These are phyloP conservation scores for Beauveria asiatica DNA, from an alignment of 2,329 filamentous ascomycete species.

Conservation along the genomic window DNA sequence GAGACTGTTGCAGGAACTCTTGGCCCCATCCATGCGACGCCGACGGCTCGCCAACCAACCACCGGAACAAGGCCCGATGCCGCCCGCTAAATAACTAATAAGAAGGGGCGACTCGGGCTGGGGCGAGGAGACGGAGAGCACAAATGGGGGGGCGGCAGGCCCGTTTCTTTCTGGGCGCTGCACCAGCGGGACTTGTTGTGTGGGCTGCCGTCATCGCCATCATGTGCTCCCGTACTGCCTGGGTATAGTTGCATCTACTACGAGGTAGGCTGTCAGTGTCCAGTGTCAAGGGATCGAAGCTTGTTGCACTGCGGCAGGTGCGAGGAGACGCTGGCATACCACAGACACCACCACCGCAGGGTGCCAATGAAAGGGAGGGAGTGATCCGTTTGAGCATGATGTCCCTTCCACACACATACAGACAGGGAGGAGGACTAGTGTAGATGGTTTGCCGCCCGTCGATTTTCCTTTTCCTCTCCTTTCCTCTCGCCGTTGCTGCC, in stretches of 20 bases:
- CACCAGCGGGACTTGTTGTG: background rate
- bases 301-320: background rate
- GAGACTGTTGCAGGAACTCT: background rate
- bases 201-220: conserved; percentile 9
- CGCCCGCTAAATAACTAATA: background rate
- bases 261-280: background rate
- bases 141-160: background rate
- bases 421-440: background rate
- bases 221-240: conserved; percentile 1
- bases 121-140: background rate
- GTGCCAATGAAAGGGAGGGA: background rate
- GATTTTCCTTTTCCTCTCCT: background rate
- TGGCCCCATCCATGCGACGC: conserved; percentile 1
- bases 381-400: background rate
- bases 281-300: conserved; percentile 3
- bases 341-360: background rate
- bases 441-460: conserved; percentile 4
- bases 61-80: conserved; percentile 11
- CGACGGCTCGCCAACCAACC: conserved; percentile 11
- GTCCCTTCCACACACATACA: conserved; percentile 1
- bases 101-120: background rate
- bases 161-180: background rate
- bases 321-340: background rate
- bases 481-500: conserved; percentile 4
- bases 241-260: background rate